Evolutionary conservation across 345 rosid species (phyloP).

Genomic region (Melastoma malabathricum): DNA sequence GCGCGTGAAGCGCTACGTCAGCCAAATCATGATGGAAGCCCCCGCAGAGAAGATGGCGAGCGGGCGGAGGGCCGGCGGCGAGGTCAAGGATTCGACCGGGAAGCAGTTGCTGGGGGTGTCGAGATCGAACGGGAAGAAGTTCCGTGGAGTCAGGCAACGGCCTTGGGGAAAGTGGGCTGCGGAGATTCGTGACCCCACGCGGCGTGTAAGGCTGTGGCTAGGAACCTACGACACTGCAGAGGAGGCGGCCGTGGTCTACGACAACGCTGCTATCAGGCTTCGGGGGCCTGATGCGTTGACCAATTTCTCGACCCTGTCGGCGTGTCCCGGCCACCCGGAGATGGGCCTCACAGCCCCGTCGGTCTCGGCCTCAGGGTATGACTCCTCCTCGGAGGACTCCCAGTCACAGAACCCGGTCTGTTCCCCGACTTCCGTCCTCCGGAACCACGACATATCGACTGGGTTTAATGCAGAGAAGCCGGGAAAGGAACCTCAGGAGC

Average conservation of each 20-base stretch:
- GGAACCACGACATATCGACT: too few relatives aligned
- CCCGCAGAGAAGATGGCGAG: conserved; percentile 7
- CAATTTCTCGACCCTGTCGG: conserved; percentile 40
- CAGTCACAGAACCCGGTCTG: too few relatives aligned
- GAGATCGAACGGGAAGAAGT: conserved; percentile 32
- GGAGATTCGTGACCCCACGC: conserved; percentile 90
- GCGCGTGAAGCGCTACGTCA: conserved; percentile 55
- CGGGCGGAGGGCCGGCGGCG: neutral
- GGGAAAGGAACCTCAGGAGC: too few relatives aligned
- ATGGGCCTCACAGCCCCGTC: too few relatives aligned
- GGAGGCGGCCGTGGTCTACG: conserved; percentile 92
- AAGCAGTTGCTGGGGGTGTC: conserved; percentile 10
- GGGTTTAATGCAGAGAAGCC: too few relatives aligned
- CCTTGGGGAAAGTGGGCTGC: conserved; percentile 99
- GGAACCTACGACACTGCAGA: conserved; percentile 92
- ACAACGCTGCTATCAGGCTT: conserved; percentile 77
- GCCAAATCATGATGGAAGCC: conserved; percentile 52
- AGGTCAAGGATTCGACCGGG: conserved; percentile 4
- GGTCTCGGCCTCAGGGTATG: too few relatives aligned
- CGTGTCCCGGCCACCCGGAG: too few relatives aligned
- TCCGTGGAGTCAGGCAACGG: conserved; percentile 80
- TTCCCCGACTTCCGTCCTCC: too few relatives aligned
- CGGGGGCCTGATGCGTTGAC: conserved; percentile 88
- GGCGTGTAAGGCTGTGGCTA: conserved; percentile 77
- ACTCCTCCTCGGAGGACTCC: too few relatives aligned